Base-by-base conservation (phyloP, 768 basidiomycete species). In the Lentinula sp. region DNA sequence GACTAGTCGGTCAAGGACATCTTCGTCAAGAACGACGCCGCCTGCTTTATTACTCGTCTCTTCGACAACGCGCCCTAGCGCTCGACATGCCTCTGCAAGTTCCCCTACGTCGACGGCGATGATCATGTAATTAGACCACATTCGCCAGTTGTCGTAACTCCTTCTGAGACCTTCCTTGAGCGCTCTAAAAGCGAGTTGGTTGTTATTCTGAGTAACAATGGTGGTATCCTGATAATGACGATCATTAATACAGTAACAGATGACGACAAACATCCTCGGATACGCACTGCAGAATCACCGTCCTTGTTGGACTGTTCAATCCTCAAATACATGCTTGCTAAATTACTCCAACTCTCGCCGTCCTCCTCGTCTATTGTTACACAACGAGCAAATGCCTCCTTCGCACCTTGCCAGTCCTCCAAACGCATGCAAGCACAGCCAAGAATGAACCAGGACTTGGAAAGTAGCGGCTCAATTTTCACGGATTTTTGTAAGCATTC, bases 81-180 rank as follows among this genome's bases (percentile, higher is more conserved):
- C 96, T 42, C 92, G 87, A 61, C 85, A 87, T 0, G 93, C 88
- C 69, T 99, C 96, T 0, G 85, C 79, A 53, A 98, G 80, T 70
- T 98, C 95, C 6, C 95, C 96, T 18, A 98, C 90, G 65, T 98
- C 94, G 73, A 97, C 79, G 3, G 92, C 82, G 32, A 98, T 88
- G 68, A 97, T 79, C 88, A 93, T 95, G 78, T 95, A 98, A 77
- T 99, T 99, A 63, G 82, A 81, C 97, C 97, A 99, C 91, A 99
- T 95, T 18, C 93, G 84, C 95, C 96, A 98, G 69, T 94, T 95
- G 32, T 92, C 87, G 71, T 93, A 91, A 53, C 84, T 83, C 72
- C 82, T 85, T 66, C 86, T 87, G 62, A 98, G 81, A 1, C 97
- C 95, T 62, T 93, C 91, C 65, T 90, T 88, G 32, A 99, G 87